phyloP scores from a whole-genome alignment of 352 stramenopile species.

The Globisporangium perplexum region DNA sequence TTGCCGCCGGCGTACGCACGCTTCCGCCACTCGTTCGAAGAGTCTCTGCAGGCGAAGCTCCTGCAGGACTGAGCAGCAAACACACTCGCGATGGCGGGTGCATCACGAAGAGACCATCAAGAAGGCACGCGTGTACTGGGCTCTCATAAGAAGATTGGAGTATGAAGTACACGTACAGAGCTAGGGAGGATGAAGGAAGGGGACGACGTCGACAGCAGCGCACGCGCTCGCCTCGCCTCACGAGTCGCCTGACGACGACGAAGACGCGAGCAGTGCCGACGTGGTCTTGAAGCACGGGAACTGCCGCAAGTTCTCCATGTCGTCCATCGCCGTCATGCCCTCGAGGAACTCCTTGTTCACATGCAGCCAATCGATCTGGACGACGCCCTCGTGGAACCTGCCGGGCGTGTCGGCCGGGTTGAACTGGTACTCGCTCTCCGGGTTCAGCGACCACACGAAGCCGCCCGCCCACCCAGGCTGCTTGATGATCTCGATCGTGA shows the following conservation, averaged over 20 bases:
- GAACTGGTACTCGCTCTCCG: constrained; percentile 34
- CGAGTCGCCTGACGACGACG: not conserved
- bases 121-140: not conserved
- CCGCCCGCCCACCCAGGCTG: constrained; percentile 25
- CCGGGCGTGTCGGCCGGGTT: constrained; percentile 26
- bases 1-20: constrained; percentile 47
- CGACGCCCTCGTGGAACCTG: constrained; percentile 19
- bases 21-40: constrained; percentile 61
- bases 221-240: not conserved
- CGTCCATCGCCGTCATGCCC: constrained; percentile 24
- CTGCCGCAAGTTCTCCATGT: constrained; percentile 20
- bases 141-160: not conserved
- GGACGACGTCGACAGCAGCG: not conserved
- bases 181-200: not conserved
- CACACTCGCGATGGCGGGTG: not conserved
- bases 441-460: constrained; percentile 32
- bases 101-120: not conserved
- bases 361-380: constrained; percentile 19
- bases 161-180: not conserved
- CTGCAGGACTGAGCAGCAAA: constrained; percentile 24
- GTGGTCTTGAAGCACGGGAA: constrained; percentile 29
- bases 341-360: constrained; percentile 21
- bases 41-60: constrained; percentile 62
- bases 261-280: not conserved
- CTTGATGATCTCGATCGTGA: constrained; percentile 25